Base-by-base conservation (phyloP, 768 basidiomycete species). In the Lactarius indigo region DNA sequence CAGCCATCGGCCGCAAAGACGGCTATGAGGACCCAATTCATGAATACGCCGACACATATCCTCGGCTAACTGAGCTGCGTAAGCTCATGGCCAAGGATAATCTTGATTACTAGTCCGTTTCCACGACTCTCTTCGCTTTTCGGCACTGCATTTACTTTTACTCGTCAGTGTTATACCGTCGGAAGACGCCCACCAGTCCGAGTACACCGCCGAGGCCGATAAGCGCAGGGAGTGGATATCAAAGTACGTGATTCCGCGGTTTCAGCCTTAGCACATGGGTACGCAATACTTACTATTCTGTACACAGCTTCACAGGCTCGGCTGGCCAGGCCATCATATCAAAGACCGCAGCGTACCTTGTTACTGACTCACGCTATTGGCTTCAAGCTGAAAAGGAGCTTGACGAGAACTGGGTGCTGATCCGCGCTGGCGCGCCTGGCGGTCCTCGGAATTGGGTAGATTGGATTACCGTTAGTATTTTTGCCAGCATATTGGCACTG, bases 281-380 rank as follows among this genome's bases (percentile, higher is more conserved):
- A 55, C 33, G 23, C 50, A 52, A 6, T 63, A 9, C 58, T 57
- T 26, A 67, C 55, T 41, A 42, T 56, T 17, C 18, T 20, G 13
- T n/a, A 41, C 63, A 42, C 63, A 87, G 86, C 42, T 89, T 89
- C 69, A 78, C 84, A 23, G 88, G 88, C 39, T 84, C 86, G 39
- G 85, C 87, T 28, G 92, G 92, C 18, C 80, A 86, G 66, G 92
- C 89, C 13, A 82, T 94, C 55, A 76, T 94, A 33, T 87, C 90
- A 4, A 79, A 79, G 73, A 81, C 80, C 7, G 77, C 82, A 9
- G 92, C 92, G 9, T 92, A 91, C 72, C 79, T 94, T 54, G 78
- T 93, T 69, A 87, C 86, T 23, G 92, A 94, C 74, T 88, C 92
- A 12, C 84, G 91, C 17, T 94, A 94, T 73, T 94, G 91, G 90